Percentiles rank a stretch among this genome's conserved stretches.
These are phyloP conservation scores for Cutaneotrichosporon arboriforme DNA, from an alignment of 1,284 basidiomycete species.

Conservation along the genomic window DNA sequence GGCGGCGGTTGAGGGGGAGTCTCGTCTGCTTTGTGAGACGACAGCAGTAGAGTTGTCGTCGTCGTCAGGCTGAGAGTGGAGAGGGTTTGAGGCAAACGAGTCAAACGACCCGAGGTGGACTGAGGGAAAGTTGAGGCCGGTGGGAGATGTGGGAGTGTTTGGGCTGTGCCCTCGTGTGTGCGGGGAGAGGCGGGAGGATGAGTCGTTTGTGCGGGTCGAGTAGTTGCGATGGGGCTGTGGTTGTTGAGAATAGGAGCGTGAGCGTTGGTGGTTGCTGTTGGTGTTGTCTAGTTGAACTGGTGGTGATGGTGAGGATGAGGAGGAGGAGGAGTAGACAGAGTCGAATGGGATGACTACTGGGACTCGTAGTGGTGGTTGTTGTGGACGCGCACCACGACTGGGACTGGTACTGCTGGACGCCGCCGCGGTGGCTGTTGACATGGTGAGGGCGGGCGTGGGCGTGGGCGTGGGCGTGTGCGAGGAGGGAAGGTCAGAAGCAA, in stretches of 20 bases:
- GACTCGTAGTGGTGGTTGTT: too few species aligned
- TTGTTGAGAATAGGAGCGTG: slow-evolving; percentile 5
- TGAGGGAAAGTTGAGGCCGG: slow-evolving; percentile 7
- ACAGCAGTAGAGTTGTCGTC: too few species aligned
- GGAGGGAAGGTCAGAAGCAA: background rate
- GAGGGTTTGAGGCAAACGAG: slow-evolving; percentile 3
- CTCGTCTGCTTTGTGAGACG: too few species aligned
- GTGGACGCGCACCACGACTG: too few species aligned
- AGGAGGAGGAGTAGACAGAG: too few species aligned
- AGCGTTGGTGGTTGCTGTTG: background rate
- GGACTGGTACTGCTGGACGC: background rate
- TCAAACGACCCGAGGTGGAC: slow-evolving; percentile 13
- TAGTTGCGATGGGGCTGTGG: background rate
- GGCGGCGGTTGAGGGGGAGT: too few species aligned
- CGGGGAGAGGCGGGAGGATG: background rate
- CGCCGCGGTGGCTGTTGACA: slow-evolving; percentile 1
- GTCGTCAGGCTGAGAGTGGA: background rate
- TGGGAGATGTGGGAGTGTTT: background rate
- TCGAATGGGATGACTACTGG: too few species aligned
- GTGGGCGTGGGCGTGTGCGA: background rate
- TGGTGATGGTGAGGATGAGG: background rate
- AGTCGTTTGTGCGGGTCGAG: background rate
- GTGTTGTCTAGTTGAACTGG: background rate
- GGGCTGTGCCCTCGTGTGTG: too few species aligned
- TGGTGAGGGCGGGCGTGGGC: background rate